Base-by-base conservation (phyloP, 192 early-diverging fungal species). In the Backusella westeae region DNA sequence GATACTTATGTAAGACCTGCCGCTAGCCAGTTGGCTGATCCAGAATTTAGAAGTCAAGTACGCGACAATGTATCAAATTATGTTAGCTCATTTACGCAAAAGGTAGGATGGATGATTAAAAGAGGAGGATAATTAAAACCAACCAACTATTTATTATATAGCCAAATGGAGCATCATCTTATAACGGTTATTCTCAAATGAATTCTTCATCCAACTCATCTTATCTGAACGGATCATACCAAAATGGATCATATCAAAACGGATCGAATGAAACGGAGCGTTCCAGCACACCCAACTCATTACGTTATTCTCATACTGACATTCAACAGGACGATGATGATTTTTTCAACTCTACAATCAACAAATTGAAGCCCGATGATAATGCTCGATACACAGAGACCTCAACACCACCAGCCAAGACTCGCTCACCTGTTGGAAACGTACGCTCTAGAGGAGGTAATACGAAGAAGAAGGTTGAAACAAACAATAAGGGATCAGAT, bases 1-100 rank as follows among this genome's bases (percentile, higher is more conserved):
- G 90, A 93, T 69, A 86, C 83, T 67, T 89, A 90, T 67, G 87
- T 93, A 67, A 88, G 86, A 56, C 92, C 92, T n/a, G 89, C 91
- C 1, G 80, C 90, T 8, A 86, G 85, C 8, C 87, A 85, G 49
- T 83, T 91, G 3, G 89, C 88, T 32, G 90, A 93, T 72, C 90
- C 90, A 17, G 87, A 92, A 52, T 88, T 93, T 52, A 85, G 88
- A 73, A 85, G 75, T 77, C 86, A 88, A 39, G 82, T 92, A 12
- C 78, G 85, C 15, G 86, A 84, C 5, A 88, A 89, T 63, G 83
- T 93, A 15, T 80, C 82, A 14, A 86, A 84, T 10, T 93, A 93
- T 82, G 90, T 91, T 15, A 84, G 83, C 15, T 81, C 87, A 2
- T 78, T 93, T 63, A 82, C 88, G 34, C 83, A 88, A 73, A 69